Evolutionary conservation across 106 monocot species (phyloP).

Genomic region (Acorus gramineus): DNA sequence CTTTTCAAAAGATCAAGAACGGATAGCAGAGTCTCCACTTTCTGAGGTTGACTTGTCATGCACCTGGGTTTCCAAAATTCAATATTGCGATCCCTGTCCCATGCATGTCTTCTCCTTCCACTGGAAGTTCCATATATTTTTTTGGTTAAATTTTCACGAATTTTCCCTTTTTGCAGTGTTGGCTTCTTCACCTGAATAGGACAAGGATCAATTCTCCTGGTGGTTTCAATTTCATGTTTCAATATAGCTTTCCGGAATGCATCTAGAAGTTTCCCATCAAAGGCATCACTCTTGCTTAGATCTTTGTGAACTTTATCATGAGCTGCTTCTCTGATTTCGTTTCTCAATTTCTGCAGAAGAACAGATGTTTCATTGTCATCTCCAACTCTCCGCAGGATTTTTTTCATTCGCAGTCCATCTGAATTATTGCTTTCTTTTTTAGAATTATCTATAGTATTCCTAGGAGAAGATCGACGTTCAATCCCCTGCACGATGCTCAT

Average conservation of each 20-base stretch:
- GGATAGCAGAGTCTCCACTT: constrained; percentile 70
- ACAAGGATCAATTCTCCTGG: constrained; percentile 16
- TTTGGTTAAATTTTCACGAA: constrained; percentile 78
- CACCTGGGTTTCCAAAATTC: constrained; percentile 92
- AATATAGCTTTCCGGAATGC: constrained; percentile 70
- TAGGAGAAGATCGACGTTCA: constrained; percentile 6
- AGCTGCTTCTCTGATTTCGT: constrained; percentile 66
- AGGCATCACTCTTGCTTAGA: constrained; percentile 23
- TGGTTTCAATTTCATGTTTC: constrained; percentile 25
- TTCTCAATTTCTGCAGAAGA: constrained; percentile 60
- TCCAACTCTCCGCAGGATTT: constrained; percentile 63
- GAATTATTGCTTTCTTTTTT: constrained; percentile 23
- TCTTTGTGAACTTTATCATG: constrained; percentile 18
- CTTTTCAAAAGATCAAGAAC: constrained; percentile 76
- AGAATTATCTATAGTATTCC: constrained; percentile 4
- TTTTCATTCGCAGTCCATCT: constrained; percentile 63
- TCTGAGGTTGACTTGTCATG: constrained; percentile 38
- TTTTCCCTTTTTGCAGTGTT: constrained; percentile 55
- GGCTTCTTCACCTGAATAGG: constrained; percentile 30
- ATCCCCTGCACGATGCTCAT: constrained; percentile 66
- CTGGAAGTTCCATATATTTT: constrained; percentile 72
- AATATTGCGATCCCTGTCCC: constrained; percentile 81
- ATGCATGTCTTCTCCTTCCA: constrained; percentile 59
- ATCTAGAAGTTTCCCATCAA: constrained; percentile 65
- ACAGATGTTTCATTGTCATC: constrained; percentile 38